Percentiles rank a stretch among this genome's conserved stretches.
Conservation (phyloP, 192 early-diverging fungal genomes). For the Linderina pennispora region DNA sequence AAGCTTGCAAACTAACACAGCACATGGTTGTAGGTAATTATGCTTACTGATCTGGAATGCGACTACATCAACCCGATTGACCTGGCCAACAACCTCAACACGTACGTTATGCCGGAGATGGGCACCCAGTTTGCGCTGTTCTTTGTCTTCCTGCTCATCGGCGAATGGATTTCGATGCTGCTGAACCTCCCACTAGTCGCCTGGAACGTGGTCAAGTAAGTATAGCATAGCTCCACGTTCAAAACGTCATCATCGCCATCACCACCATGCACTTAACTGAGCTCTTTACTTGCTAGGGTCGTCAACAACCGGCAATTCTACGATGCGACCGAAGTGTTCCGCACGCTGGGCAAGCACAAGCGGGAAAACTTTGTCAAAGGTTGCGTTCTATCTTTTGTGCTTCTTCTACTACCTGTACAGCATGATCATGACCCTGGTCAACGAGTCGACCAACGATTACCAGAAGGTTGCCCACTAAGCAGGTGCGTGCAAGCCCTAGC, state of each 20-base stretch:
- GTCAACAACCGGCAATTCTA: conserved; percentile 84
- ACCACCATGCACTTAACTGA: not conserved
- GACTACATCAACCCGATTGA: conserved; percentile 99
- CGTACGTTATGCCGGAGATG: conserved; percentile 95
- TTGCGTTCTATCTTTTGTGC: conserved; percentile 90
- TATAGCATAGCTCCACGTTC: too few species aligned
- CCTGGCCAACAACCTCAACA: conserved; percentile 93
- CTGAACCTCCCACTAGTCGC: conserved; percentile 82
- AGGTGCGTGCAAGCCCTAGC: not conserved
- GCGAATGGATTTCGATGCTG: conserved; percentile 80
- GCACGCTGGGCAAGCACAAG: conserved; percentile 87
- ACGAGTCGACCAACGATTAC: conserved; percentile 38
- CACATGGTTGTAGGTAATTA: conserved; percentile 50
- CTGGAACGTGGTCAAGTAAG: conserved; percentile 87
- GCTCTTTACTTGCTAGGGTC: conserved; percentile 52
- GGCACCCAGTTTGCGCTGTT: conserved; percentile 76
- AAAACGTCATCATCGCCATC: too few species aligned
- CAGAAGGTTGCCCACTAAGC: conserved; percentile 15
- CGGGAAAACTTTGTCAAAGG: conserved; percentile 96
- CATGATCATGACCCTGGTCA: conserved; percentile 54
- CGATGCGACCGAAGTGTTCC: conserved; percentile 98
- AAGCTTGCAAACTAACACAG: conserved; percentile 9
- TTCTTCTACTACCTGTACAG: conserved; percentile 93
- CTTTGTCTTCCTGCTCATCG: conserved; percentile 77
- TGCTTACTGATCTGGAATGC: conserved; percentile 84